Evolutionary conservation across 495 filamentous ascomycete genomes (phyloP), one percentile per base, ranked within the genome.

Genomic region (Mytilinidion resinicola): DNA sequence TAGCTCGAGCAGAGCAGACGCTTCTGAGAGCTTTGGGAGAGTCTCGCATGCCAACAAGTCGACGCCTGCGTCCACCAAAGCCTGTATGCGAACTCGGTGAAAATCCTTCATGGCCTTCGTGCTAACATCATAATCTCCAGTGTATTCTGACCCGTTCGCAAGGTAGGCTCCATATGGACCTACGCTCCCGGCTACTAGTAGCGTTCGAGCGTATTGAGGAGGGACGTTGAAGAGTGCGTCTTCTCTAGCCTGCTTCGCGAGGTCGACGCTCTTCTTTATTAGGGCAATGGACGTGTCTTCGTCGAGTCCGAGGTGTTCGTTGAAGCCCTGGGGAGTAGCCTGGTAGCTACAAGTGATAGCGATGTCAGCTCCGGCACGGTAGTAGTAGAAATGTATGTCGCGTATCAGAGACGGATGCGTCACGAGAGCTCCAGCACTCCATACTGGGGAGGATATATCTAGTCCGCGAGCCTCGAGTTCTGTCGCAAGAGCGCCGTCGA

Each of bases 301-400:
- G 19, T 50, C 34, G 14, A 69, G 8, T 3, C 50, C 36, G 11
- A 65, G 55, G 36, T 70, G 61, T 11, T 69, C 43, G 4, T 17
- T 8, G 12, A 73, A 55, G 1, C 71, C 71, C 15, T 39, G 62
- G 4, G 57, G 46, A 15, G 66, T 68, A 9, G 70, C 65, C 59
- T 73, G 71, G 47, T 73, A 73, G 15, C 63, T 68, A 0, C 68
- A 57, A n/a, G 71, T 73, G 36, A 64, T 71, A 1, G 65, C 70
- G 34, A 73, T 56, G 35, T 67, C 53, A 41, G 71, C 71, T 15
- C 71, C 70, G 9, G 68, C 53, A 9, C 53, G 53, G 53, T 53
- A 73, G 57, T 69, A 72, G 51, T 62, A 60, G 15, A 61, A 46
- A 44, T 73, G 71, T 2, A 70, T 60, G 14, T 43, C 9, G 30